phyloP scores from a whole-genome alignment of 192 early-diverging fungal genomes.

The Coemansia sp. region DNA sequence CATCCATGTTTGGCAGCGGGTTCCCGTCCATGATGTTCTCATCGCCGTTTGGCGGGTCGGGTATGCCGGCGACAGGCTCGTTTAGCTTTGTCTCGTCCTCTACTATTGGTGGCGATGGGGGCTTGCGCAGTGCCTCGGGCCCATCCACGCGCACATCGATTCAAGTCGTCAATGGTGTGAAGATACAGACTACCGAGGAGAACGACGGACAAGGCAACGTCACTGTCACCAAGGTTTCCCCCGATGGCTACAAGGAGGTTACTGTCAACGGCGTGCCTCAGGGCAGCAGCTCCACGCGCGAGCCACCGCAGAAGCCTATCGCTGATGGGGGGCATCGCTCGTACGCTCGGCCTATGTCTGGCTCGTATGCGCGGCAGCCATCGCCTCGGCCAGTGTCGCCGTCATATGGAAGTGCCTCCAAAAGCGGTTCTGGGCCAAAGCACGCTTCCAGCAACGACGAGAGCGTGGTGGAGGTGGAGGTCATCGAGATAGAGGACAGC shows the following conservation, averaged over 20 bases:
- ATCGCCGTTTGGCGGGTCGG: slow-evolving; percentile 18
- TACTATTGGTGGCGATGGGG: slow-evolving; percentile 28
- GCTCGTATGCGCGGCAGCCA: slow-evolving; percentile 2
- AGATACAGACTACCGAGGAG: slow-evolving; percentile 43
- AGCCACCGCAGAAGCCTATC: slow-evolving; percentile 17
- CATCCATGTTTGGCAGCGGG: slow-evolving; percentile 40
- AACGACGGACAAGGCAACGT: slow-evolving; percentile 46
- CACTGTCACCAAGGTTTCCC: slow-evolving; percentile 42
- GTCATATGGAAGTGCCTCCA: not conserved
- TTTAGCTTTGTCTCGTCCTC: slow-evolving; percentile 55
- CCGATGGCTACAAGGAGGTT: slow-evolving; percentile 42
- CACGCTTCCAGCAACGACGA: slow-evolving; percentile 6
- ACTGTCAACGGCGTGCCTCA: slow-evolving; percentile 48
- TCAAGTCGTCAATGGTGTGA: slow-evolving; percentile 47
- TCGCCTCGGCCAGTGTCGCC: slow-evolving; percentile 3
- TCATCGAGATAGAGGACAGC: slow-evolving; percentile 33
- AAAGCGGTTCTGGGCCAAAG: not conserved
- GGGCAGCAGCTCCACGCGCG: not conserved
- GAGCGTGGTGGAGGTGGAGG: slow-evolving; percentile 37
- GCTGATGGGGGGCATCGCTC: not conserved
- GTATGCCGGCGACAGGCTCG: slow-evolving; percentile 33
- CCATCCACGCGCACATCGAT: slow-evolving; percentile 42
- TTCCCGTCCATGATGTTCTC: slow-evolving; percentile 36
- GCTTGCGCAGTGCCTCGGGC: slow-evolving; percentile 26
- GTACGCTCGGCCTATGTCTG: not conserved